Conservation (phyloP, 2,329 filamentous ascomycete genomes). For the Ascochyta lentis region DNA sequence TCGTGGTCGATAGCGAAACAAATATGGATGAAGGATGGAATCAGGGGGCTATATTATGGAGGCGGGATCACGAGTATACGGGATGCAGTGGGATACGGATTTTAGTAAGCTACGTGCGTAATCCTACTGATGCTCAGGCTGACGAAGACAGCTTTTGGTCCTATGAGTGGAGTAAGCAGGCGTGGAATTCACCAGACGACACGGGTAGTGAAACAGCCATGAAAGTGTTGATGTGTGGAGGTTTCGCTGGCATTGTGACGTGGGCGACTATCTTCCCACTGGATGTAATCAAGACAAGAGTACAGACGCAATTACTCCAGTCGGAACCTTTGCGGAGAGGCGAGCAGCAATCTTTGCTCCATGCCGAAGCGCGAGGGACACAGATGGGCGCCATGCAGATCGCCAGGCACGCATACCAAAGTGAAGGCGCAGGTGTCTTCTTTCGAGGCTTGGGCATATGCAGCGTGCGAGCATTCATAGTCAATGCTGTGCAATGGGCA, state of each 20-base stretch:
- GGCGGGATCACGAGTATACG: slow-evolving; percentile 81
- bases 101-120: slow-evolving; percentile 66
- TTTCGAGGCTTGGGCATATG: slow-evolving; percentile 84
- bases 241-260: slow-evolving; percentile 83
- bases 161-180: slow-evolving; percentile 77
- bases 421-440: slow-evolving; percentile 76
- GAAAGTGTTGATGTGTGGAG: slow-evolving; percentile 80
- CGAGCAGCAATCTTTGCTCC: slow-evolving; percentile 33
- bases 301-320: slow-evolving; percentile 72
- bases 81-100: slow-evolving; percentile 93
- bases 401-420: slow-evolving; percentile 70
- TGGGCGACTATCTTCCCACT: slow-evolving; percentile 92
- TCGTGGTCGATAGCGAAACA: slow-evolving; percentile 70
- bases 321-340: slow-evolving; percentile 2
- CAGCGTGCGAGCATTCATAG: slow-evolving; percentile 84
- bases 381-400: slow-evolving; percentile 66
- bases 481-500: slow-evolving; percentile 93
- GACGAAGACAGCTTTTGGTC: slow-evolving; percentile 73
- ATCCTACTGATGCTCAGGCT: neutral
- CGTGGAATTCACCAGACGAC: slow-evolving; percentile 56
- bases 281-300: slow-evolving; percentile 88
- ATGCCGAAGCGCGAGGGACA: slow-evolving; percentile 32
- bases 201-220: slow-evolving; percentile 60
- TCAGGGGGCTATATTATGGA: slow-evolving; percentile 79
- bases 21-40: slow-evolving; percentile 64